These are phyloP conservation scores for Ophiostoma sp. DNA, from an alignment of 2,329 filamentous ascomycete genomes.

Conservation along the genomic window DNA sequence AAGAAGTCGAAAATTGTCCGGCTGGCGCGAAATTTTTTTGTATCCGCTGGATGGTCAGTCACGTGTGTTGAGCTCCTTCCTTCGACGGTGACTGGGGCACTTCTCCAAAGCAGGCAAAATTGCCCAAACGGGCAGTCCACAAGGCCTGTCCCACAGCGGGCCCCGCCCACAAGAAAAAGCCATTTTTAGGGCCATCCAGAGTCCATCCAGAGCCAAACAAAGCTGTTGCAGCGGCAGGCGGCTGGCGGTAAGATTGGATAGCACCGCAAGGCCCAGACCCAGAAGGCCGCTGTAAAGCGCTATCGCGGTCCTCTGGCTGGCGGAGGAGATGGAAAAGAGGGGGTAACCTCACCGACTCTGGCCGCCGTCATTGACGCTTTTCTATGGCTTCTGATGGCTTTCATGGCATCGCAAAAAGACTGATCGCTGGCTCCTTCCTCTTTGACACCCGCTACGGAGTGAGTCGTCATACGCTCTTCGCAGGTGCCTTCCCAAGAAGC, in stretches of 20 bases:
- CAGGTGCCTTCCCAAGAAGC: constrained; percentile 2
- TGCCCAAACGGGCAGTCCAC: constrained; percentile 20
- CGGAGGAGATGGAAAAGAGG: background rate
- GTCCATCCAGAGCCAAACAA: background rate
- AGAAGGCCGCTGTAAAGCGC: constrained; percentile 7
- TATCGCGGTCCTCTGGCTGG: background rate
- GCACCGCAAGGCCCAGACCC: background rate
- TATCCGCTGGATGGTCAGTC: background rate
- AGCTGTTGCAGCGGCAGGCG: background rate
- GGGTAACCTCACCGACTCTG: constrained; percentile 22
- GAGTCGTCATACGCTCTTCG: background rate
- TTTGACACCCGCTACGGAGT: background rate
- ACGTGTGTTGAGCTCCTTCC: constrained; percentile 19
- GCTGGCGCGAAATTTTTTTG: background rate
- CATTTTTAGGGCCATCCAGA: background rate
- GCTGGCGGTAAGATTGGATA: background rate
- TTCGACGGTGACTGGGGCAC: background rate
- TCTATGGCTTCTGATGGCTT: background rate
- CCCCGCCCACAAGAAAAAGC: background rate
- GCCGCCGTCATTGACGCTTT: background rate
- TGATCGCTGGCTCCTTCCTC: constrained; percentile 15
- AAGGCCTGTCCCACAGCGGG: constrained; percentile 13
- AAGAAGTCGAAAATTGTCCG: constrained; percentile 22
- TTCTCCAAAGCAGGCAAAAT: constrained; percentile 21
- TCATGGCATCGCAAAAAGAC: background rate